Evolutionary conservation across 163 green algal species (phyloP).

Genomic region (Picocystis sp.): DNA sequence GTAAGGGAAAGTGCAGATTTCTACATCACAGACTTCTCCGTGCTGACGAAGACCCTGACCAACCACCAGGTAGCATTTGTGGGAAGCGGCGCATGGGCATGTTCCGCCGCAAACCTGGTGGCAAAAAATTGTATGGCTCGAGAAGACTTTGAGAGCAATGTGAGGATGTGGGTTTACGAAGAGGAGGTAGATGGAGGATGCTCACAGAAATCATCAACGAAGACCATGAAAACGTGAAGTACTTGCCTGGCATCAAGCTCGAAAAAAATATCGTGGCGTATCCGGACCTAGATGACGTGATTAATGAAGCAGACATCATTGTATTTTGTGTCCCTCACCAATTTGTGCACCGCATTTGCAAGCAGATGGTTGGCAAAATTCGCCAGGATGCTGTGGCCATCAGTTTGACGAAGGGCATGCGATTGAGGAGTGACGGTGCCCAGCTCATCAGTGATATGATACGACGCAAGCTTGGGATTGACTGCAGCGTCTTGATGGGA

Average conservation of each 20-base stretch:
- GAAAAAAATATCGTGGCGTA: constrained; percentile 34
- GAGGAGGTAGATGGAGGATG: constrained; percentile 39
- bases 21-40: constrained; percentile 28
- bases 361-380: constrained; percentile 26
- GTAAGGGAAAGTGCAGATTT: constrained; percentile 21
- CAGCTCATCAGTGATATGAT: constrained; percentile 54
- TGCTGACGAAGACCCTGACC: constrained; percentile 22
- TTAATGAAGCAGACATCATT: constrained; percentile 27
- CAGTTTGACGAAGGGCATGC: constrained; percentile 62
- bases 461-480: constrained; percentile 17
- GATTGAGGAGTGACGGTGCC: constrained; percentile 43
- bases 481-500: constrained; percentile 52
- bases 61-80: constrained; percentile 43
- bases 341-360: constrained; percentile 37
- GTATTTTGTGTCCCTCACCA: constrained; percentile 59
- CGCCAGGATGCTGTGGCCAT: constrained; percentile 38
- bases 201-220: constrained; percentile 50
- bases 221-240: constrained; percentile 38
- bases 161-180: constrained; percentile 57
- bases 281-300: constrained; percentile 24
- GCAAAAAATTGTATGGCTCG: constrained; percentile 24
- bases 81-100: constrained; percentile 41
- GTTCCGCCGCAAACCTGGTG: constrained; percentile 33
- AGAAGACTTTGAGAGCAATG: constrained; percentile 32
- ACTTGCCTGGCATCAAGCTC: constrained; percentile 21